A percentile compares a stretch with the other conserved stretches of the same genome.
Evolutionary conservation across 2,329 filamentous ascomycete species (phyloP).

Genomic region (Ascochyta viciae-villosae): DNA sequence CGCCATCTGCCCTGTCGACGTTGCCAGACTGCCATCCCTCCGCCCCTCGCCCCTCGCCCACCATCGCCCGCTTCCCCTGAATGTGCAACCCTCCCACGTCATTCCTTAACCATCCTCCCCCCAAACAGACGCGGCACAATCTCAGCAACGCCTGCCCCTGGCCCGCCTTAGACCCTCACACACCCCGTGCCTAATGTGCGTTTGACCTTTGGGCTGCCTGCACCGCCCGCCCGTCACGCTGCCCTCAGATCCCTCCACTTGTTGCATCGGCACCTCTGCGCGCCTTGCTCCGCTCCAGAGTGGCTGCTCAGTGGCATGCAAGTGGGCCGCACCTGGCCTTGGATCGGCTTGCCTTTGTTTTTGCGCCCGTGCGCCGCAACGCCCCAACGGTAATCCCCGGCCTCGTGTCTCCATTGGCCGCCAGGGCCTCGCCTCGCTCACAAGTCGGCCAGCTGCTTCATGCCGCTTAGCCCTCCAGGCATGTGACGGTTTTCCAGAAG

Average conservation of each 20-base stretch:
- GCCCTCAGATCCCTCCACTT: slow-evolving; percentile 24
- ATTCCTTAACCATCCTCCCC: slow-evolving; percentile 9
- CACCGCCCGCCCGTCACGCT: slow-evolving; percentile 22
- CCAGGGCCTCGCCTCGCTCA: slow-evolving; percentile 12
- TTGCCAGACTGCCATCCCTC: slow-evolving; percentile 2
- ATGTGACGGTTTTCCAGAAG: slow-evolving; percentile 30
- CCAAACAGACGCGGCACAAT: slow-evolving; percentile 13
- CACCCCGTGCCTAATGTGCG: slow-evolving; percentile 14
- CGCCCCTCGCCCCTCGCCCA: background rate
- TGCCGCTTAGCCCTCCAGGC: slow-evolving; percentile 16
- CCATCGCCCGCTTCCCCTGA: slow-evolving; percentile 7
- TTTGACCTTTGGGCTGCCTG: slow-evolving; percentile 19
- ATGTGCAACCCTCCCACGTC: slow-evolving; percentile 4
- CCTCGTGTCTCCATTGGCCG: slow-evolving; percentile 9
- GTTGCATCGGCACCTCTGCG: slow-evolving; percentile 22
- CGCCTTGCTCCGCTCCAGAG: slow-evolving; percentile 13
- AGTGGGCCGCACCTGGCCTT: slow-evolving; percentile 16
- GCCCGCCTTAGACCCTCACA: background rate
- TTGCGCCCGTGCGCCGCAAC: background rate
- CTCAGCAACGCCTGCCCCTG: slow-evolving; percentile 5
- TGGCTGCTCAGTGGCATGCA: too few relatives aligned
- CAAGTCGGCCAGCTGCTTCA: slow-evolving; percentile 19
- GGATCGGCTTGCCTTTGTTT: slow-evolving; percentile 15
- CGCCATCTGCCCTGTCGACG: slow-evolving; percentile 10
- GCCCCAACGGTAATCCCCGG: slow-evolving; percentile 12